Evolutionary conservation across 352 stramenopile species (phyloP), one percentile per base, ranked within the genome.

Genomic region (Phytophthora fragariae): DNA sequence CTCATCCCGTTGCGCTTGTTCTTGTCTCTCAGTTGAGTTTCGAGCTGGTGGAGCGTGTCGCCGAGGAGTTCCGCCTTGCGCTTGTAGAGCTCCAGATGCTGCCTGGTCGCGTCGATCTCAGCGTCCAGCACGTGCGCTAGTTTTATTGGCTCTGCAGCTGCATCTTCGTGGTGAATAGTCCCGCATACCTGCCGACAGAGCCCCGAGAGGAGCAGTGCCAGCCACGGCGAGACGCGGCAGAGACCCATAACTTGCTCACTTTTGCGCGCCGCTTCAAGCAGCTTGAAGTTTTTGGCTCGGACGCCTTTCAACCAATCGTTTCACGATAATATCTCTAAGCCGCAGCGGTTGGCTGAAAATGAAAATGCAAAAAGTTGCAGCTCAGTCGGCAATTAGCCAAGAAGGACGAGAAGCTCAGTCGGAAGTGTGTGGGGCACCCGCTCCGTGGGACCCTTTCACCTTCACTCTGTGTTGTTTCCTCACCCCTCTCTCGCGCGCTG

Each of bases 61-160:
- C 31, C 10, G 61, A 81, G 61, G 15, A 76, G 53, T 2, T 66
- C 47, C 14, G 54, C 53, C 29, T 81, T 78, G 9, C 55, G 70
- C 29, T 65, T 37, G 50, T 76, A 78, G 7, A 78, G 70, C 61
- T 62, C 47, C 58, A 81, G 14, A 37, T 65, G 57, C 27, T 44
- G 56, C 62, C 29, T 65, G 10, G 65, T 78, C 12, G 57, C 74
- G n/a, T 75, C 33, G 27, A 77, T 74, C 63, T 77, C 70, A 49
- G 29, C 54, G 19, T 64, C 65, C 44, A 77, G 29, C 35, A 73
- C 53, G 17, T 63, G 46, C 17, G 12, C 65, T 27, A 73, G 57
- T 8, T 1, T 17, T 2, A 27, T 1, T 2, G 29, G 1, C 27
- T 52, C 31, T 14, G 44, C 15, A 29, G 19, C 17, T 24, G 5